These are phyloP conservation scores for Phytopythium mirpurense DNA, from an alignment of 352 stramenopile species.

Conservation along the genomic window DNA sequence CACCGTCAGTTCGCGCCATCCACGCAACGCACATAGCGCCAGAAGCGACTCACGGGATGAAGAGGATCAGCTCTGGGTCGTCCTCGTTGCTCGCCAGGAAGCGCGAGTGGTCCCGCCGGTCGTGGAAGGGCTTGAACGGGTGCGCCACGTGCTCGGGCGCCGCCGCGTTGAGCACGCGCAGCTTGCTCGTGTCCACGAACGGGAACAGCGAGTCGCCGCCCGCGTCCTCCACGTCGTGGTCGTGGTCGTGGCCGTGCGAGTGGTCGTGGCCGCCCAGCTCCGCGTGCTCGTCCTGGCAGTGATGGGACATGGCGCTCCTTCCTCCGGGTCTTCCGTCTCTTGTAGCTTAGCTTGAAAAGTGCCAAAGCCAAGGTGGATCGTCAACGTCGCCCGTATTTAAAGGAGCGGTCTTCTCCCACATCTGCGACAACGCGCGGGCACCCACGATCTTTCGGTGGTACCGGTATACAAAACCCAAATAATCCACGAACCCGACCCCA, in stretches of 20 bases:
- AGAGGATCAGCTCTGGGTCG: constrained; percentile 82
- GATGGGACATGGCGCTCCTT: constrained; percentile 26
- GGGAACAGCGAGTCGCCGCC: constrained; percentile 77
- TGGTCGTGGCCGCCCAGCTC: constrained; percentile 36
- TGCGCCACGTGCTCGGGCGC: constrained; percentile 52
- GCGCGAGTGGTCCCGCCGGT: constrained; percentile 57
- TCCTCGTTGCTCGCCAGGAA: constrained; percentile 76
- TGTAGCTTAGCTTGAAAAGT: too few relatives aligned
- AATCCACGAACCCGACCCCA: background rate
- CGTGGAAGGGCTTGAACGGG: constrained; percentile 81
- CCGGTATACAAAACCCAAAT: background rate
- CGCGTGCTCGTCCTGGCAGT: constrained; percentile 62
- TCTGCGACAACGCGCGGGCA: constrained; percentile 1
- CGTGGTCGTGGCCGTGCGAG: constrained; percentile 52
- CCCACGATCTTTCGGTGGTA: constrained; percentile 2
- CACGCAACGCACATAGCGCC: background rate
- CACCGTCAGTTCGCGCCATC: background rate
- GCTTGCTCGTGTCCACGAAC: constrained; percentile 85
- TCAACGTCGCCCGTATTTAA: too few relatives aligned
- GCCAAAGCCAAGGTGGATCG: too few relatives aligned
- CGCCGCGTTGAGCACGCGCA: constrained; percentile 72
- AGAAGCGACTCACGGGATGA: constrained; percentile 42
- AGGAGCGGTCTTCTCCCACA: background rate
- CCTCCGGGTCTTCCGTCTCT: background rate
- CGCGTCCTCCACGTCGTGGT: constrained; percentile 65